A percentile compares a stretch with the other conserved stretches of the same genome.
Conservation (phyloP, 805 yeast species). For the Saccharomycopsis amapae region DNA sequence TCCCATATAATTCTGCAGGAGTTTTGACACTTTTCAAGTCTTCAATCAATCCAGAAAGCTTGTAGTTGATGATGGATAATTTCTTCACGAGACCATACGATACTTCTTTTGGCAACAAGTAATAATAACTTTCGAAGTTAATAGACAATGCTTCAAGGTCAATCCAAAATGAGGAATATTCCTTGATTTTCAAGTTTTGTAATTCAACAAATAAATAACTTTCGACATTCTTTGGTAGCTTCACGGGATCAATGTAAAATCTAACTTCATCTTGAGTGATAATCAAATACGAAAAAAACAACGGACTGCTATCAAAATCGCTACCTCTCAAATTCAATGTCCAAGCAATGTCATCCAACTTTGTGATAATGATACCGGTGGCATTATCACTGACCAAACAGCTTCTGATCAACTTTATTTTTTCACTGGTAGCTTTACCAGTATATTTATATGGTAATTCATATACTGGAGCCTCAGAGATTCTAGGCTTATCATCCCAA, state of each 20-base stretch:
- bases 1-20: constrained; percentile 42
- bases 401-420: constrained; percentile 42
- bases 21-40: constrained; percentile 48
- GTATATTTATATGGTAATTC: constrained; percentile 47
- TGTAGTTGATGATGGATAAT: constrained; percentile 15
- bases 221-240: constrained; percentile 8
- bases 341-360: constrained; percentile 91
- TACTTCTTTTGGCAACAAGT: constrained; percentile 49
- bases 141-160: constrained; percentile 39
- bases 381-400: constrained; percentile 29
- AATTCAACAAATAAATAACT: constrained; percentile 36
- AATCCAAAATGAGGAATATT: constrained; percentile 53
- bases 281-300: constrained; percentile 64
- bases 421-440: constrained; percentile 57
- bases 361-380: constrained; percentile 39
- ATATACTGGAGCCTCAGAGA: constrained; percentile 45
- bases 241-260: constrained; percentile 15
- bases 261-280: constrained; percentile 21
- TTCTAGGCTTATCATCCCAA: constrained; percentile 68
- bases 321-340: constrained; percentile 67
- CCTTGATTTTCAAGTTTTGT: constrained; percentile 37
- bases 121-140: constrained; percentile 25
- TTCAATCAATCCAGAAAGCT: constrained; percentile 28
- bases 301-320: constrained; percentile 81
- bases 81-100: constrained; percentile 65